Evolutionary conservation across 164 flowering plant genomes (phyloP).

Genomic region (Stephania cephalantha): DNA sequence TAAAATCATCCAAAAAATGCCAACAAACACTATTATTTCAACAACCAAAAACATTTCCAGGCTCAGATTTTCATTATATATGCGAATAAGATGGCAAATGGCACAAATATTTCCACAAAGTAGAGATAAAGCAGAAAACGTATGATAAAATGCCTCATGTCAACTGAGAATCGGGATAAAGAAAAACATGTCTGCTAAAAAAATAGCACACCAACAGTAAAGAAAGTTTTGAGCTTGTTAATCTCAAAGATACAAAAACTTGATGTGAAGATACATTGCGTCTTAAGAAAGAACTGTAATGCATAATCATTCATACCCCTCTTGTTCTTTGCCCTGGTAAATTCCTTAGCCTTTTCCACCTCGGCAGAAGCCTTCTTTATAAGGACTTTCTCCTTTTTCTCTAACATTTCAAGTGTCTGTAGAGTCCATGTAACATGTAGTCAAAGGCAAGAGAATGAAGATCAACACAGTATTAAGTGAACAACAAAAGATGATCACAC

Average conservation of each 20-base stretch:
- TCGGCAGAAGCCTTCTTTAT: conserved; percentile 60
- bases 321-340: conserved; percentile 61
- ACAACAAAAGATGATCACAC: not conserved
- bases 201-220: not conserved
- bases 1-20: not conserved
- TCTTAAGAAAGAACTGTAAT: not conserved
- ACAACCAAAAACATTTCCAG: not conserved
- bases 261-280: not conserved
- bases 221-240: not conserved
- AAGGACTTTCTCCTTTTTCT: conserved; percentile 72
- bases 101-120: not conserved
- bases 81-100: not conserved
- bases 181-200: not conserved
- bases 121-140: not conserved
- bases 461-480: not conserved
- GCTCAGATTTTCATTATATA: not conserved
- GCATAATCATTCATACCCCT: conserved; percentile 40
- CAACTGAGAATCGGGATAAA: not conserved
- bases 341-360: conserved; percentile 69
- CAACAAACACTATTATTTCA: not conserved
- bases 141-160: not conserved
- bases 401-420: conserved; percentile 76
- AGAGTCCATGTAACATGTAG: not conserved
- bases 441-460: not conserved
- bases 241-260: not conserved